These are phyloP conservation scores for Melaleuca quinquenervia DNA, from an alignment of 345 rosid genomes.

Conservation along the genomic window DNA sequence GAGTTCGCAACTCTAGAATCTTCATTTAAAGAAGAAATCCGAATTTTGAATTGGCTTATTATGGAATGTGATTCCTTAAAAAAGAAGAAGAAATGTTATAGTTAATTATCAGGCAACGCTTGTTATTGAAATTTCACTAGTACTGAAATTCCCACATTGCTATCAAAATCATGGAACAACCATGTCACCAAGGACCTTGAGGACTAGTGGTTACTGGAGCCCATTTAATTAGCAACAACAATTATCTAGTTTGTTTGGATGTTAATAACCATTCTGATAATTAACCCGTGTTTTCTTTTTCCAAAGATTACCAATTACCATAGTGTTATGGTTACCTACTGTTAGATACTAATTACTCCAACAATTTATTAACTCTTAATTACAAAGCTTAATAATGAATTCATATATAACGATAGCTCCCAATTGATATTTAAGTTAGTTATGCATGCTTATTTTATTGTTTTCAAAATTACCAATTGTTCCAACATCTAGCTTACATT, in stretches of 20 bases:
- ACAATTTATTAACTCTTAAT: too few species aligned
- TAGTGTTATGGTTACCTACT: background rate
- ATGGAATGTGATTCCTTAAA: background rate
- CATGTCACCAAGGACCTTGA: fast-evolving
- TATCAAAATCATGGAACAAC: background rate
- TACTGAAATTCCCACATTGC: background rate
- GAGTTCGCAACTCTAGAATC: background rate
- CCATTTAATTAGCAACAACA: background rate
- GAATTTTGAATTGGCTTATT: background rate
- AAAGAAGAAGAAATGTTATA: background rate
- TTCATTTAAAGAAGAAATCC: background rate
- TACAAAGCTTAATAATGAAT: too few species aligned
- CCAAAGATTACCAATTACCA: too few species aligned
- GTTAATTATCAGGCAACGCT: background rate
- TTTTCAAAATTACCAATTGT: background rate
- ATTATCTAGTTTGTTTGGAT: background rate
- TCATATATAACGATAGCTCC: too few species aligned
- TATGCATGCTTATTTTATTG: too few species aligned
- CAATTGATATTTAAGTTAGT: too few species aligned
- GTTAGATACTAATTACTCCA: too few species aligned
- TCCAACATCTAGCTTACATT: background rate
- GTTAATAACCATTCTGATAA: background rate
- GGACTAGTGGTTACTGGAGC: background rate
- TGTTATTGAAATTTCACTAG: background rate
- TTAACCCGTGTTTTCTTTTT: too few species aligned